phyloP scores from a whole-genome alignment of 148 eudicot species.

The Diospyros lotus region DNA sequence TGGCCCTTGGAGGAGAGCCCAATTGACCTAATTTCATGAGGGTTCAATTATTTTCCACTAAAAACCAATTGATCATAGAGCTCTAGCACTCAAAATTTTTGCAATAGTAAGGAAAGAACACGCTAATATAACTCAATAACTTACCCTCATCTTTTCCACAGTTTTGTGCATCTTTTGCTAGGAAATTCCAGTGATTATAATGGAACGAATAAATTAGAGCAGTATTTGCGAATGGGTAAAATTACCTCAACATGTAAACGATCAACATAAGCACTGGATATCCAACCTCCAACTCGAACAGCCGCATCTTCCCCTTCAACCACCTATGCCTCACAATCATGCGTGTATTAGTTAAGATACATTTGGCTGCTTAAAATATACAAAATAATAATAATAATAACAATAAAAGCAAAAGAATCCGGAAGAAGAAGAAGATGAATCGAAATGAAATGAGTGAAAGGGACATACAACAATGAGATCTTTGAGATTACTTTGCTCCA shows the following conservation, averaged over 20 bases:
- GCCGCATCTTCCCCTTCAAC: slow-evolving; percentile 88
- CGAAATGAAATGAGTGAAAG: slow-evolving; percentile 1
- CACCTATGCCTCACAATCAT: slow-evolving; percentile 41
- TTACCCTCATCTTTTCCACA: not conserved
- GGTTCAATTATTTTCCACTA: not conserved
- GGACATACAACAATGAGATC: slow-evolving; percentile 76
- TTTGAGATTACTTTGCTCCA: slow-evolving; percentile 80
- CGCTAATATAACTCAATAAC: not conserved
- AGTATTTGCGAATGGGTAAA: not conserved
- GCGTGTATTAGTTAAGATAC: no score
- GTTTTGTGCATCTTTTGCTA: not conserved
- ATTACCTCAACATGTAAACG: slow-evolving; percentile 82
- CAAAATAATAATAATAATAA: no score
- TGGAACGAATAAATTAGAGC: not conserved
- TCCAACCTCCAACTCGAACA: slow-evolving; percentile 70
- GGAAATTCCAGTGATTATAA: not conserved
- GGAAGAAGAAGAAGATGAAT: slow-evolving; percentile 5
- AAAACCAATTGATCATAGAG: not conserved
- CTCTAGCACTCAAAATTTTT: not conserved
- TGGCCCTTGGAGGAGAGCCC: not conserved
- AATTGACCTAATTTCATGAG: not conserved
- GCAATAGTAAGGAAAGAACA: not conserved
- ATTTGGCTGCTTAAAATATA: no score
- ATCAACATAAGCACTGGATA: slow-evolving; percentile 79
- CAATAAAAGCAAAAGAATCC: no score